Evolutionary conservation across 2,329 filamentous ascomycete species (phyloP).

Genomic region (Arthroderma sp.): DNA sequence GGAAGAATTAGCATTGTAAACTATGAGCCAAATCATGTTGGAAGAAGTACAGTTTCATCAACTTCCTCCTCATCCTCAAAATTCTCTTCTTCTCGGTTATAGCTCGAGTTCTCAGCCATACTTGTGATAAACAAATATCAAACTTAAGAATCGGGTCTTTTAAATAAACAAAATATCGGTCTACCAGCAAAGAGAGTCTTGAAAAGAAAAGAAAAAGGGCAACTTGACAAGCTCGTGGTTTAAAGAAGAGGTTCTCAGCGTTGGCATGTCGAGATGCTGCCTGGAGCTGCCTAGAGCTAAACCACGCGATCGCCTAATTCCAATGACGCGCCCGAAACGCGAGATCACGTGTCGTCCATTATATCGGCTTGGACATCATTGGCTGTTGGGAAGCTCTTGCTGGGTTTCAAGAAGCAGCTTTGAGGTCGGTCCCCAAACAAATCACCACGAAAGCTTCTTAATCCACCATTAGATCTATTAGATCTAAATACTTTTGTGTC

Average conservation of each 20-base stretch:
- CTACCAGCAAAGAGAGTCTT: neutral
- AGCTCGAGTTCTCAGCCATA: constrained; percentile 26
- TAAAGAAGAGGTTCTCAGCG: neutral
- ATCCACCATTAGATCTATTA: too few species aligned
- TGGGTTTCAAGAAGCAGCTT: too few species aligned
- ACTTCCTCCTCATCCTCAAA: constrained; percentile 35
- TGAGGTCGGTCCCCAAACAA: too few species aligned
- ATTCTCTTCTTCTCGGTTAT: constrained; percentile 26
- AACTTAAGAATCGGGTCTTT: neutral
- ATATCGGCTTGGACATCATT: too few species aligned
- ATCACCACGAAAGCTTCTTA: too few species aligned
- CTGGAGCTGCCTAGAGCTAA: neutral
- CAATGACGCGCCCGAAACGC: too few species aligned
- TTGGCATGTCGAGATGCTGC: constrained; percentile 1
- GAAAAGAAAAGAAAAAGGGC: neutral
- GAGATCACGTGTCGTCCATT: too few species aligned
- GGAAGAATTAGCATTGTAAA: neutral
- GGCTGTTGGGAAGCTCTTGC: too few species aligned
- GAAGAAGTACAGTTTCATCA: constrained; percentile 28
- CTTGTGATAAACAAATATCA: constrained; percentile 3
- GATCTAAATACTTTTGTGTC: too few species aligned
- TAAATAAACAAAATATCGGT: too few species aligned
- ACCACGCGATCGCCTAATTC: neutral
- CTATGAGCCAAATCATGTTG: neutral
- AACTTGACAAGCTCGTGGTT: neutral